phyloP scores from a whole-genome alignment of 371 early-diverging fungal genomes.

The Saksenaea vasiformis region DNA sequence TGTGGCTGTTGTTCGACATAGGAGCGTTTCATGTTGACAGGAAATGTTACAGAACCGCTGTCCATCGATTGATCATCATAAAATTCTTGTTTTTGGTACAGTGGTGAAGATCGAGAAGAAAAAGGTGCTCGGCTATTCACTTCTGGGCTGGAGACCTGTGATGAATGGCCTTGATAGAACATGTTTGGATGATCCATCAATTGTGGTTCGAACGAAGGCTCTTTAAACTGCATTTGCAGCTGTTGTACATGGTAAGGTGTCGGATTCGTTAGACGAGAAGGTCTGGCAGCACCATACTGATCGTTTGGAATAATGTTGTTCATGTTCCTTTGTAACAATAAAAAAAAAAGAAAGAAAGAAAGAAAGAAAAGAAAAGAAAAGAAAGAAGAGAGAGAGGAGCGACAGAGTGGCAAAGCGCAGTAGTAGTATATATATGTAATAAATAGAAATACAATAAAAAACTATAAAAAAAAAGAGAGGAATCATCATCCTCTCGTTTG shows the following conservation, averaged over 20 bases:
- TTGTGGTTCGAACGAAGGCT: constrained; percentile 8
- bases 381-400: constrained; percentile 1
- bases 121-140: constrained; percentile 10
- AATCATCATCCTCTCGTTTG: neutral
- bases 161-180: constrained; percentile 20
- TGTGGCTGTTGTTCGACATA: constrained; percentile 3
- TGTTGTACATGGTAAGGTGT: constrained; percentile 30
- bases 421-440: too few relatives aligned
- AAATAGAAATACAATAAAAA: too few relatives aligned
- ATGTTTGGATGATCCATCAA: constrained; percentile 17
- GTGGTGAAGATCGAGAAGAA: constrained; percentile 6
- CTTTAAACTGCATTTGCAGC: constrained; percentile 19
- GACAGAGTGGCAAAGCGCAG: too few relatives aligned
- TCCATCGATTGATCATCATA: neutral
- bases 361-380: constrained; percentile 6
- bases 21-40: constrained; percentile 7
- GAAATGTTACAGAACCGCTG: constrained; percentile 8
- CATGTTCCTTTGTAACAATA: neutral
- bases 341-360: neutral
- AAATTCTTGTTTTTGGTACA: neutral
- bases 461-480: neutral
- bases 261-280: constrained; percentile 18
- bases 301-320: constrained; percentile 1
- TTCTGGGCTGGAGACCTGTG: constrained; percentile 22
- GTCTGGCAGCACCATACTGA: constrained; percentile 5